These are phyloP conservation scores for Eucalyptus camaldulensis DNA, from an alignment of 345 rosid genomes.

Conservation along the genomic window DNA sequence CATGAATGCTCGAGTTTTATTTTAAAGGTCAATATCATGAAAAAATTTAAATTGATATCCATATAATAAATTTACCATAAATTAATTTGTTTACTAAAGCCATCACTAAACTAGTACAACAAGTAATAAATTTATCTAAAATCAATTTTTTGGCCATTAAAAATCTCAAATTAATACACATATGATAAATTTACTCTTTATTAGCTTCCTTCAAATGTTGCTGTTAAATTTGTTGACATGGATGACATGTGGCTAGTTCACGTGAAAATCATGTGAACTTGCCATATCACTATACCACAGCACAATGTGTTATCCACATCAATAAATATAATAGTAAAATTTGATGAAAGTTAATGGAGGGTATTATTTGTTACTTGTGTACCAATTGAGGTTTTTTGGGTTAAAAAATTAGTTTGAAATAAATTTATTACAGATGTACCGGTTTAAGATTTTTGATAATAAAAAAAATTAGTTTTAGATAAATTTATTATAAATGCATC, in stretches of 20 bases:
- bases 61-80: too few species aligned
- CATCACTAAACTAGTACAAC: background rate
- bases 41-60: too few species aligned
- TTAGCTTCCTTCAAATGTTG: background rate
- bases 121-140: too few species aligned
- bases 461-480: too few species aligned
- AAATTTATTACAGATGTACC: too few species aligned
- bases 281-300: background rate
- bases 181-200: too few species aligned
- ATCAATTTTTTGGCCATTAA: background rate
- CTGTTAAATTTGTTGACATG: background rate
- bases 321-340: background rate
- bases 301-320: background rate
- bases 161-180: background rate
- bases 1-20: background rate
- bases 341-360: background rate
- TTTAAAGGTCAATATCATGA: background rate
- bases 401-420: too few species aligned
- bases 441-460: fast-evolving
- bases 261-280: background rate
- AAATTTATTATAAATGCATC: too few species aligned
- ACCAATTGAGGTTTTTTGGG: too few species aligned
- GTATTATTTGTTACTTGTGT: background rate
- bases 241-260: background rate
- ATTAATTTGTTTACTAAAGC: background rate